Evolutionary conservation across 2,329 filamentous ascomycete species (phyloP).

Genomic region (Curvularia lunata): DNA sequence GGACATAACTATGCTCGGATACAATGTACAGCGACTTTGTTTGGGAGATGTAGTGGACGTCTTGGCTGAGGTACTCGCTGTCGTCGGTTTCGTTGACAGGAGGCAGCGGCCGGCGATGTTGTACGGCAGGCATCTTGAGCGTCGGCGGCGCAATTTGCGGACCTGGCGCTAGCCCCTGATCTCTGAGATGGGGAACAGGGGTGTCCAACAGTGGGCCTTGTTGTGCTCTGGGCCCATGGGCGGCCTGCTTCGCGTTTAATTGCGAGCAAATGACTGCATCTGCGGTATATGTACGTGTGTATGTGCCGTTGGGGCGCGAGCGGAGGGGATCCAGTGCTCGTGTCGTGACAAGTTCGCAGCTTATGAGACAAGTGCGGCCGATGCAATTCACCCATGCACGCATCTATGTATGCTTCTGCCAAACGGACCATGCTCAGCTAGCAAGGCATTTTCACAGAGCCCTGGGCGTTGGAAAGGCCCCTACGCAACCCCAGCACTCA

Average conservation of each 20-base stretch:
- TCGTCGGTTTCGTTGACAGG: slow-evolving; percentile 19
- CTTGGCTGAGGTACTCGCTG: slow-evolving; percentile 14
- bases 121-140: slow-evolving; percentile 37
- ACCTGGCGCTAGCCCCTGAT: slow-evolving; percentile 21
- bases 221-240: slow-evolving; percentile 23
- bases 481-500: slow-evolving; percentile 29
- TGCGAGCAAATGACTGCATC: slow-evolving; percentile 3
- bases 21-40: slow-evolving; percentile 41
- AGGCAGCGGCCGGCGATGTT: slow-evolving; percentile 28
- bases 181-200: slow-evolving; percentile 15
- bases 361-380: slow-evolving; percentile 4
- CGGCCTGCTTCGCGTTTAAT: slow-evolving; percentile 9
- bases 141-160: slow-evolving; percentile 40
- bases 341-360: slow-evolving; percentile 5
- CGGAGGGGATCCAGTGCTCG: background rate
- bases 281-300: background rate
- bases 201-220: slow-evolving; percentile 25
- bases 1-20: slow-evolving; percentile 46
- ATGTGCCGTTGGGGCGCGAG: too few relatives aligned
- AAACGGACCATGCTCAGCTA: slow-evolving; percentile 19
- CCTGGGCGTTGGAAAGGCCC: slow-evolving; percentile 30
- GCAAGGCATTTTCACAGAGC: slow-evolving; percentile 31
- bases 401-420: slow-evolving; percentile 14
- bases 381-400: slow-evolving; percentile 8
- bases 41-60: slow-evolving; percentile 31